Evolutionary conservation across 345 rosid genomes (phyloP).

Genomic region (Moricandia moricandioides): DNA sequence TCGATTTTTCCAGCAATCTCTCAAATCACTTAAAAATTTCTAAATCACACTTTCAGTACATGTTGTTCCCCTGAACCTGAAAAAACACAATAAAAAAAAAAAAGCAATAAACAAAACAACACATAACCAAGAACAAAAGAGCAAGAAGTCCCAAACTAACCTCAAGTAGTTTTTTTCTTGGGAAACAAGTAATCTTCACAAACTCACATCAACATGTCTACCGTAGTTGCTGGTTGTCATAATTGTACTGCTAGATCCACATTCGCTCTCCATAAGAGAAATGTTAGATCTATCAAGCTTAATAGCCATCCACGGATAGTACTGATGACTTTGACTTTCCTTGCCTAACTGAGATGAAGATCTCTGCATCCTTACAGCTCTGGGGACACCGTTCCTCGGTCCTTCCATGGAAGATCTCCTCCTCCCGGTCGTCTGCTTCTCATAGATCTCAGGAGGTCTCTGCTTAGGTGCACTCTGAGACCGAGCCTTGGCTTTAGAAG

Average conservation of each 20-base stretch:
- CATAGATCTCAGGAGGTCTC: slow-evolving; percentile 66
- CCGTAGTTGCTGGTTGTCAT: slow-evolving; percentile 67
- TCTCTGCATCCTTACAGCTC: slow-evolving; percentile 76
- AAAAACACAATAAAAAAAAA: neutral
- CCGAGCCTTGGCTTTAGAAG: slow-evolving; percentile 70
- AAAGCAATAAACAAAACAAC: neutral
- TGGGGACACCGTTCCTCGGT: slow-evolving; percentile 56
- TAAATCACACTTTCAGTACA: slow-evolving; percentile 25
- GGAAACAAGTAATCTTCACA: slow-evolving; percentile 7
- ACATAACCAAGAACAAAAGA: neutral
- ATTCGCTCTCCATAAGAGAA: slow-evolving; percentile 74
- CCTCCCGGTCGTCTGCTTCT: slow-evolving; percentile 61
- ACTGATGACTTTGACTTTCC: slow-evolving; percentile 40
- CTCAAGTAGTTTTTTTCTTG: neutral
- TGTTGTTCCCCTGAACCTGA: slow-evolving; percentile 24
- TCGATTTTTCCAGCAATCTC: neutral
- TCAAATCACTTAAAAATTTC: neutral
- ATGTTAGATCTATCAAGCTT: slow-evolving; percentile 75
- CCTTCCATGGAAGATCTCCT: slow-evolving; percentile 71
- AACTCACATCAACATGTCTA: slow-evolving; percentile 57
- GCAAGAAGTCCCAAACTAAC: neutral
- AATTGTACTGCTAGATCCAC: slow-evolving; percentile 79
- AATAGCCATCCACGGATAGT: slow-evolving; percentile 66
- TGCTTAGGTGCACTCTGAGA: slow-evolving; percentile 84
- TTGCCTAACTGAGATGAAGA: slow-evolving; percentile 77